phyloP scores from a whole-genome alignment of 2,329 filamentous ascomycete species.

The Phialocephala subalpina region DNA sequence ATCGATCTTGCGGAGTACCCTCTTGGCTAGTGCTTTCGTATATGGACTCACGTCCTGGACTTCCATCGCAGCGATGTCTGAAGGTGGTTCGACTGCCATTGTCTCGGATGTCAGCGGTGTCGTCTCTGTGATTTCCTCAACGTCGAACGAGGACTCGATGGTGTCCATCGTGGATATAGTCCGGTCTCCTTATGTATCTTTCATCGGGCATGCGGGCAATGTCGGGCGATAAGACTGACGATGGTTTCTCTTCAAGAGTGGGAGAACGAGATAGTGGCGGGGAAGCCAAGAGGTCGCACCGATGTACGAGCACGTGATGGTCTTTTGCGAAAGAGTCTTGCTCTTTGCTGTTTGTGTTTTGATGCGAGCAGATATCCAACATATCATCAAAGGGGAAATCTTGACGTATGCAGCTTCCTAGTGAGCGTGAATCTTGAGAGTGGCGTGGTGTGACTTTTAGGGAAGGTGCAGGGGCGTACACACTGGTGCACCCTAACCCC shows the following conservation, averaged over 20 bases:
- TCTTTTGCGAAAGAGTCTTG: not conserved
- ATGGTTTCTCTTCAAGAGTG: slow-evolving; percentile 9
- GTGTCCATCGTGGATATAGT: not conserved
- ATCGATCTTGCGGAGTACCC: slow-evolving; percentile 64
- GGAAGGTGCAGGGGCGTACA: no score
- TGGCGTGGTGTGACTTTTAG: no score
- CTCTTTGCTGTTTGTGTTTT: no score
- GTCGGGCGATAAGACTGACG: not conserved
- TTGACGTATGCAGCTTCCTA: no score
- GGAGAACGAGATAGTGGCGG: not conserved
- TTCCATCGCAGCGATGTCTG: slow-evolving; percentile 19
- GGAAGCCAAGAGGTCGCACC: not conserved
- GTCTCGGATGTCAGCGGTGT: not conserved
- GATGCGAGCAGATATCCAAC: no score
- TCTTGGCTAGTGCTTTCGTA: slow-evolving; percentile 40
- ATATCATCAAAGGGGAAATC: no score
- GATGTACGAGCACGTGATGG: not conserved
- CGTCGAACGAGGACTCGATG: not conserved
- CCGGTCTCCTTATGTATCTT: not conserved
- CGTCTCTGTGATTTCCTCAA: slow-evolving; percentile 10
- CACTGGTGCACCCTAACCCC: no score
- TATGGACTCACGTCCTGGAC: slow-evolving; percentile 27
- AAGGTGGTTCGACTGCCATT: slow-evolving; percentile 10
- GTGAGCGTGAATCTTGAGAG: no score
- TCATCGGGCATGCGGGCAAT: slow-evolving; percentile 6